These are phyloP conservation scores for Colletotrichum chrysophilum DNA, from an alignment of 2,329 filamentous ascomycete genomes.

Conservation along the genomic window DNA sequence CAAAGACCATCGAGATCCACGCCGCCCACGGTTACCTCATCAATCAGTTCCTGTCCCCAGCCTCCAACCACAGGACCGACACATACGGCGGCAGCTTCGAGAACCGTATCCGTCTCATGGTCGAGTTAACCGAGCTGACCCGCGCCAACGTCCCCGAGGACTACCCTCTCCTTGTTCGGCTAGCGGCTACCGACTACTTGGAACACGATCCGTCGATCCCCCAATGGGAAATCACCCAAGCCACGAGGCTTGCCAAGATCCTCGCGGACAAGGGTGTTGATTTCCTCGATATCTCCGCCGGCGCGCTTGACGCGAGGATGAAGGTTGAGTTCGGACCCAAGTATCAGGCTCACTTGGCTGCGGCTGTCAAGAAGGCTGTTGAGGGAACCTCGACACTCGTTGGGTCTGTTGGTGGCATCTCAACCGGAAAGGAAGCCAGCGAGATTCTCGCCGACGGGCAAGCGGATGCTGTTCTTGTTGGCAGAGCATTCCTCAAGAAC, in stretches of 20 bases:
- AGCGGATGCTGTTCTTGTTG: constrained; percentile 52
- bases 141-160: constrained; percentile 64
- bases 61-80: constrained; percentile 51
- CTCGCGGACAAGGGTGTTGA: constrained; percentile 72
- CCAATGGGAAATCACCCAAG: constrained; percentile 70
- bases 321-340: constrained; percentile 63
- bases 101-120: constrained; percentile 46
- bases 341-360: constrained; percentile 74
- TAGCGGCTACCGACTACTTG: constrained; percentile 76
- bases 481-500: constrained; percentile 59
- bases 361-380: constrained; percentile 69
- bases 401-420: constrained; percentile 51
- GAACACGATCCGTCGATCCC: constrained; percentile 61
- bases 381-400: constrained; percentile 54
- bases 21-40: constrained; percentile 54
- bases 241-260: constrained; percentile 63
- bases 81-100: constrained; percentile 50
- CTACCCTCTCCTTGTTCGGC: constrained; percentile 74
- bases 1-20: constrained; percentile 33
- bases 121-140: constrained; percentile 58
- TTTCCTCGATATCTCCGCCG: constrained; percentile 73
- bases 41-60: constrained; percentile 48
- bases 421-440: constrained; percentile 46
- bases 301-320: constrained; percentile 65
- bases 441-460: constrained; percentile 46